phyloP scores from a whole-genome alignment of 192 early-diverging fungal genomes.

The Backusella macrospora region DNA sequence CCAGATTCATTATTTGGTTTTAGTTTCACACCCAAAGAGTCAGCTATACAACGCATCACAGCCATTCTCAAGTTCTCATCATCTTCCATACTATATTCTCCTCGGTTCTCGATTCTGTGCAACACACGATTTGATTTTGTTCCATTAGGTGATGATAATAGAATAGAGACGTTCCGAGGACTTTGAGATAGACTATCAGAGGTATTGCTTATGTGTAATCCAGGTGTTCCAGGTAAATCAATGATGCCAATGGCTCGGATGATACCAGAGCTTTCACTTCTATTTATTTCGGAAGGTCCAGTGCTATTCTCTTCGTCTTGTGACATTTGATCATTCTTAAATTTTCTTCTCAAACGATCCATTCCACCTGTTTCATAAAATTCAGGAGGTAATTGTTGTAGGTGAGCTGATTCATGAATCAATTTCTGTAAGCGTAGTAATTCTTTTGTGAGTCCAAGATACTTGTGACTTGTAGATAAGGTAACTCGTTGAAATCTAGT shows the following conservation, averaged over 20 bases:
- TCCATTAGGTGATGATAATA: background rate
- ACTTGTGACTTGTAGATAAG: slow-evolving; percentile 85
- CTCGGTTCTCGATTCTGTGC: background rate
- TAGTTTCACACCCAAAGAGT: slow-evolving; percentile 51
- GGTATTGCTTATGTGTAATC: background rate
- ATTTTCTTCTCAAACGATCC: slow-evolving; percentile 58
- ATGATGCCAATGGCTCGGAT: slow-evolving; percentile 41
- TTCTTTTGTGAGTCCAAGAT: slow-evolving; percentile 85
- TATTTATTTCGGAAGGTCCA: slow-evolving; percentile 1
- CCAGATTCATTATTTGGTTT: slow-evolving; percentile 12
- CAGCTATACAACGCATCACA: slow-evolving; percentile 64
- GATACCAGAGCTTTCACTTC: slow-evolving; percentile 26
- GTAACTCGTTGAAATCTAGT: slow-evolving; percentile 96
- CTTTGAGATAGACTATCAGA: background rate
- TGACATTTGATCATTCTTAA: slow-evolving; percentile 25
- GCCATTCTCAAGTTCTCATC: slow-evolving; percentile 60
- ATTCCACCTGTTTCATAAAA: slow-evolving; percentile 57
- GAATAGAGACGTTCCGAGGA: background rate
- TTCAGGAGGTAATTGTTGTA: slow-evolving; percentile 51
- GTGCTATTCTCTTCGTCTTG: slow-evolving; percentile 1
- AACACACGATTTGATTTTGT: background rate
- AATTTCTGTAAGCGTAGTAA: slow-evolving; percentile 83
- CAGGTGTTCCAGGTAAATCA: slow-evolving; percentile 28
- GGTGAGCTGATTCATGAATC: slow-evolving; percentile 74
- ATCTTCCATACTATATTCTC: slow-evolving; percentile 56